These are phyloP conservation scores for Chrysanthemum makinoi DNA, from an alignment of 129 eudicot genomes.

Conservation along the genomic window DNA sequence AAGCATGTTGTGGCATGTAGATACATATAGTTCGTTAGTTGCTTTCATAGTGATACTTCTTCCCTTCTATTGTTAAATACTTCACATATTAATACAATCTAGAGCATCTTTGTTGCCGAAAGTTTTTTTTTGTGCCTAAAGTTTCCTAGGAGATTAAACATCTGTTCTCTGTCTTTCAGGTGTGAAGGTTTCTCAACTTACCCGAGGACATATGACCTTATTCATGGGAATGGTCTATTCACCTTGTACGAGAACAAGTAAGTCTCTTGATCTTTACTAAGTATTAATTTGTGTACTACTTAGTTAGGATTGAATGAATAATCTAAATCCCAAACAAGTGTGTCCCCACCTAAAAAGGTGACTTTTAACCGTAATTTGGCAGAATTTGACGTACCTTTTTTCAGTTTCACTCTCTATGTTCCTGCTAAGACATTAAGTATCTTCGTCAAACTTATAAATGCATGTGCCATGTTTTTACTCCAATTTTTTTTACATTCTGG, in stretches of 20 bases:
- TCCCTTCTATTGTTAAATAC: not conserved
- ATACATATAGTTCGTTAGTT: not conserved
- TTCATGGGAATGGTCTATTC: conserved; percentile 80
- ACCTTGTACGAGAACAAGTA: conserved; percentile 85
- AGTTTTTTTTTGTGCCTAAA: not conserved
- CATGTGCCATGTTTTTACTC: not conserved
- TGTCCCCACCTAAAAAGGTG: not conserved
- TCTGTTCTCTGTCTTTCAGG: conserved; percentile 41
- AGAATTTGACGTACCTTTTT: not conserved
- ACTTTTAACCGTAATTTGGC: not conserved
- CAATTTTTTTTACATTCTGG: not conserved
- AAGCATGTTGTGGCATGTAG: not conserved
- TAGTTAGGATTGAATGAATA: not conserved
- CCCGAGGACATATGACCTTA: conserved; percentile 90
- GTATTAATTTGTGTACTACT: not conserved
- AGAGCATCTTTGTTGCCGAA: not conserved
- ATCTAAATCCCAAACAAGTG: not conserved
- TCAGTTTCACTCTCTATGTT: not conserved
- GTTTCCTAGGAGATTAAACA: not conserved
- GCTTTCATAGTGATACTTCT: not conserved
- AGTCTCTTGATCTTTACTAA: conserved; percentile 28
- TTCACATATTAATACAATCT: not conserved
- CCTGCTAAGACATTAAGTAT: not conserved
- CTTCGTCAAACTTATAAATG: not conserved
- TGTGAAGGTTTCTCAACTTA: conserved; percentile 97